A percentile compares a stretch with the other conserved stretches of the same genome.
phyloP scores from a whole-genome alignment of 176 grass and related monocot genomes.

The Musa itinerans region DNA sequence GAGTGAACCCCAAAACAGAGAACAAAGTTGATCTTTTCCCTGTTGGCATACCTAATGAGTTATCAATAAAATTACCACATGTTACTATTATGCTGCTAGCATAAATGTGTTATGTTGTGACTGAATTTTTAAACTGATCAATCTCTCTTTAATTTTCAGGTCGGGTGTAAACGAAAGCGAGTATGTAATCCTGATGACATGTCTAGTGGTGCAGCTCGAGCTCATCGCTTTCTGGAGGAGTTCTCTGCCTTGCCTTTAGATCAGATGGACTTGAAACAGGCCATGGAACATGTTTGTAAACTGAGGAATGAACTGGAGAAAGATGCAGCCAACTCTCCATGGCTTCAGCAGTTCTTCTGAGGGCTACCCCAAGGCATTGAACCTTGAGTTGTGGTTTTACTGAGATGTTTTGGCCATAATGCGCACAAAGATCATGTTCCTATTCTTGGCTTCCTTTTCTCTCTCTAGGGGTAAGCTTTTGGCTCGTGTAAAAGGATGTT shows the following conservation, averaged over 20 bases:
- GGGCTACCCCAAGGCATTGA: background rate
- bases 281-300: constrained; percentile 33
- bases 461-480: background rate
- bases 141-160: constrained; percentile 26
- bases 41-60: too few relatives aligned
- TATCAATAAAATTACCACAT: too few relatives aligned
- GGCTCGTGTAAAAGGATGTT: too few relatives aligned
- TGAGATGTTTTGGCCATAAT: background rate
- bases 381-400: background rate
- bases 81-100: too few relatives aligned
- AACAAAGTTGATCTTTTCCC: too few relatives aligned
- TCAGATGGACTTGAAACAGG: constrained; percentile 49
- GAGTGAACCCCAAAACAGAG: too few relatives aligned
- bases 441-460: background rate
- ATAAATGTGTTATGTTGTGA: background rate
- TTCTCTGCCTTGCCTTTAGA: constrained; percentile 52
- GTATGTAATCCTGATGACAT: constrained; percentile 59
- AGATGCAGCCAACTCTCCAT: constrained; percentile 56
- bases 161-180: constrained; percentile 66
- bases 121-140: background rate
- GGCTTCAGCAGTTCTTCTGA: constrained; percentile 87
- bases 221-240: constrained; percentile 56
- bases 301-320: constrained; percentile 55
- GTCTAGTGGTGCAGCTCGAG: constrained; percentile 62
- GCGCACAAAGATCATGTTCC: background rate